A percentile compares a stretch with the other conserved stretches of the same genome.
Evolutionary conservation across 306 rosid genomes (phyloP).

Genomic region (Rosa persica): DNA sequence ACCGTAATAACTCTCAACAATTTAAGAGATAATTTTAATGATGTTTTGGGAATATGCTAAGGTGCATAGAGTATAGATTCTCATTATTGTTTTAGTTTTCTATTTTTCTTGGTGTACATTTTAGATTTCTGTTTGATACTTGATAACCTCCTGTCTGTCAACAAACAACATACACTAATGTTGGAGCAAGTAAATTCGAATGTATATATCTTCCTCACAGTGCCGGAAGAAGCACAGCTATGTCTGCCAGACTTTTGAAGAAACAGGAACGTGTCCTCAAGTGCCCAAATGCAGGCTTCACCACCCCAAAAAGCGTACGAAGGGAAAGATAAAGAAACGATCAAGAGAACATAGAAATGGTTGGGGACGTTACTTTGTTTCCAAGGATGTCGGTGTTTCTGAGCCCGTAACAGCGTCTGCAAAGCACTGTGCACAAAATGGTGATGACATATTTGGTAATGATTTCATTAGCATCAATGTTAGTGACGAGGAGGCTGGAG

Average conservation of each 20-base stretch:
- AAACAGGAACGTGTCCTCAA: slow-evolving; percentile 69
- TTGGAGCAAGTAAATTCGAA: slow-evolving; percentile 32
- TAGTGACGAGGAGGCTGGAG: slow-evolving; percentile 46
- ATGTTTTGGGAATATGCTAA: not conserved
- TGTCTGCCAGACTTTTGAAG: slow-evolving; percentile 76
- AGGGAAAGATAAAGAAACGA: slow-evolving; percentile 78
- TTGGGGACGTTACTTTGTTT: slow-evolving; percentile 72
- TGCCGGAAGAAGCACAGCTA: slow-evolving; percentile 98
- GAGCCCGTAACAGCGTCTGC: slow-evolving; percentile 36
- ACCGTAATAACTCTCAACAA: not conserved
- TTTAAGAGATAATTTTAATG: not conserved
- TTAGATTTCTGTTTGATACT: slow-evolving; percentile 13
- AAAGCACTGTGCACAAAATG: slow-evolving; percentile 26
- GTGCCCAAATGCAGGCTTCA: slow-evolving; percentile 84
- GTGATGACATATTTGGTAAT: slow-evolving; percentile 23
- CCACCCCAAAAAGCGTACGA: slow-evolving; percentile 64
- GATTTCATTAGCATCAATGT: slow-evolving; percentile 58
- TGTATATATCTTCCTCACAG: slow-evolving; percentile 45
- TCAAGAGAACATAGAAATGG: slow-evolving; percentile 42
- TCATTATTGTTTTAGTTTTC: not conserved
- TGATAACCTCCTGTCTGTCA: slow-evolving; percentile 5
- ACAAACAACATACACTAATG: slow-evolving; percentile 30
- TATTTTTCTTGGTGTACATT: slow-evolving; percentile 1
- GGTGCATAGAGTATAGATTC: not conserved
- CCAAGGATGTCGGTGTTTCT: slow-evolving; percentile 29